Conservation (phyloP, 1,284 basidiomycete genomes). For the Veloporphyrellus conicus region DNA sequence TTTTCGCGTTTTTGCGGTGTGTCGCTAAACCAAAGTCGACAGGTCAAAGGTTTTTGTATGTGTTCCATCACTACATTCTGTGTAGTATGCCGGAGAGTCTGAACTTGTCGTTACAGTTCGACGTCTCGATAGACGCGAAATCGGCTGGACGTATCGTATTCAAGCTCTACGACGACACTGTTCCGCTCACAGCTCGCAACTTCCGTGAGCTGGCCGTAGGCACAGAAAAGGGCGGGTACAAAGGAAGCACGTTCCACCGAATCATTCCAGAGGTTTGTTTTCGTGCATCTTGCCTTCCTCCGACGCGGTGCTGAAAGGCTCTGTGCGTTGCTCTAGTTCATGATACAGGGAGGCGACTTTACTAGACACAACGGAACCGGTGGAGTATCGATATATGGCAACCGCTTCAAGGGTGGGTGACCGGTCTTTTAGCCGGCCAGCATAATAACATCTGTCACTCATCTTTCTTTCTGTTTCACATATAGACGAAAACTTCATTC, state of each 20-base stretch:
- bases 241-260: slow-evolving; percentile 76
- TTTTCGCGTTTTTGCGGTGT: not conserved
- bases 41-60: slow-evolving; percentile 53
- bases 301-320: not conserved
- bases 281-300: not conserved
- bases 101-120: slow-evolving; percentile 72
- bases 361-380: slow-evolving; percentile 78
- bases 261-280: slow-evolving; percentile 61
- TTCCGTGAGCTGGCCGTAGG: slow-evolving; percentile 76
- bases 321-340: slow-evolving; percentile 50
- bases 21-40: slow-evolving; percentile 13
- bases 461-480: not conserved
- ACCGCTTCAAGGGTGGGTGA: slow-evolving; percentile 63
- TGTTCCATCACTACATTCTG: no score
- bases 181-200: slow-evolving; percentile 77
- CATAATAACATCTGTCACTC: no score
- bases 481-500: slow-evolving; percentile 81
- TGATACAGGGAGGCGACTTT: slow-evolving; percentile 83
- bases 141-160: slow-evolving; percentile 73
- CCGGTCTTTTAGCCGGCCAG: no score
- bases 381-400: slow-evolving; percentile 87
- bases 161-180: slow-evolving; percentile 64
- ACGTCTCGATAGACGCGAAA: slow-evolving; percentile 69
- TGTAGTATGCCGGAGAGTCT: no score
- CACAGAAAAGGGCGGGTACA: slow-evolving; percentile 51